phyloP scores from a whole-genome alignment of 2,329 filamentous ascomycete genomes.

The Botrytis fabae region DNA sequence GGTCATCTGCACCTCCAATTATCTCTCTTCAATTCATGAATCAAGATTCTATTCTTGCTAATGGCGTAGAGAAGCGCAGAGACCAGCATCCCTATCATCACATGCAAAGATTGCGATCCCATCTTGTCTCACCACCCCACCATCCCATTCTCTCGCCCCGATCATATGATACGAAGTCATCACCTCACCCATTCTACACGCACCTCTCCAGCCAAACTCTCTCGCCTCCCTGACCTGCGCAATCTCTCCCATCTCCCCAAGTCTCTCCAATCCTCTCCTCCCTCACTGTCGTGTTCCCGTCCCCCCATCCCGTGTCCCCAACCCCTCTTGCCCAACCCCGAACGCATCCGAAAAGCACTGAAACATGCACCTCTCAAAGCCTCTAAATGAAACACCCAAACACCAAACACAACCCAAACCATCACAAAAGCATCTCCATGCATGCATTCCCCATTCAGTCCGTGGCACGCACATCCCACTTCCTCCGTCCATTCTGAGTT shows the following conservation, averaged over 20 bases:
- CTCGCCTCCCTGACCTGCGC: not conserved
- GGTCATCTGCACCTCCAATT: slow-evolving; percentile 18
- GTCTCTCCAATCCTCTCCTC: not conserved
- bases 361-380: slow-evolving; percentile 7
- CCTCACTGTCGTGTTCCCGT: not conserved
- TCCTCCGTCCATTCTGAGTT: not conserved
- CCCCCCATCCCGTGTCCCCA: not conserved
- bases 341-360: slow-evolving; percentile 7
- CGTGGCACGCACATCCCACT: not conserved
- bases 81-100: not conserved
- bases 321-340: not conserved
- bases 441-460: not conserved
- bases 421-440: slow-evolving; percentile 11
- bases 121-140: slow-evolving; percentile 22
- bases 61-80: not conserved
- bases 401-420: slow-evolving; percentile 10
- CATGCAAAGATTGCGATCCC: slow-evolving; percentile 7
- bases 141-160: slow-evolving; percentile 4
- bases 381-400: slow-evolving; percentile 22
- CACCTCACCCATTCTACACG: not conserved
- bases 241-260: not conserved
- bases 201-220: not conserved
- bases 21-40: not conserved
- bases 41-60: not conserved
- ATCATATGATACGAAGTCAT: slow-evolving; percentile 22